Evolutionary conservation across 345 rosid genomes (phyloP).

Genomic region (Dimocarpus longan): DNA sequence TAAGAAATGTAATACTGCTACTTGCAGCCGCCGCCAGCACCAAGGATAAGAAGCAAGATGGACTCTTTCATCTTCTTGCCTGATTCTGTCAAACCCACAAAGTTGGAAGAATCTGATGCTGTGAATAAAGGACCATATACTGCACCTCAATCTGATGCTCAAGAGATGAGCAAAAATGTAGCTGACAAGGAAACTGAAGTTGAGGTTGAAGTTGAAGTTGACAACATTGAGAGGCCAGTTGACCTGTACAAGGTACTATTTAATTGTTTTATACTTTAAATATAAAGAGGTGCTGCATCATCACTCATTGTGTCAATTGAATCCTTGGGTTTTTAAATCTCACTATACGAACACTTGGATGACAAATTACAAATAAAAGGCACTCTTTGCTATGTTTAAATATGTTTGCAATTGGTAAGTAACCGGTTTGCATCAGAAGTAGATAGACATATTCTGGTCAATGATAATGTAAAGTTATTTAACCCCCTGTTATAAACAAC

Average conservation of each 20-base stretch:
- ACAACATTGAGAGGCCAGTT: slow-evolving; percentile 90
- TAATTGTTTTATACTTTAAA: slow-evolving; percentile 7
- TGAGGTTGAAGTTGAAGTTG: slow-evolving; percentile 60
- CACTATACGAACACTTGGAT: neutral
- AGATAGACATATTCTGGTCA: neutral
- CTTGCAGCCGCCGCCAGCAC: slow-evolving; percentile 83
- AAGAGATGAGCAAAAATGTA: slow-evolving; percentile 37
- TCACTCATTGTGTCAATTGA: neutral
- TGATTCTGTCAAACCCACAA: slow-evolving; percentile 57
- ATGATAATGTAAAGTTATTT: neutral
- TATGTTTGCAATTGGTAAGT: neutral
- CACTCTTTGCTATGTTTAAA: neutral
- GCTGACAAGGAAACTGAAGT: slow-evolving; percentile 51
- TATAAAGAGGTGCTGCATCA: neutral
- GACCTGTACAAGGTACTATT: slow-evolving; percentile 92
- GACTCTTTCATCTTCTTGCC: slow-evolving; percentile 83
- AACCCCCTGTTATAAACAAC: neutral
- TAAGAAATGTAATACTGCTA: slow-evolving; percentile 11
- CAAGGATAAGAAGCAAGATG: slow-evolving; percentile 75
- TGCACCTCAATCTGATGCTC: slow-evolving; percentile 27
- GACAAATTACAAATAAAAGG: neutral
- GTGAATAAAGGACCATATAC: slow-evolving; percentile 35
- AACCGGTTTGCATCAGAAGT: neutral
- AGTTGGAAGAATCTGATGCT: slow-evolving; percentile 41
- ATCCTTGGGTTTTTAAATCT: neutral